Evolutionary conservation across 2,329 filamentous ascomycete species (phyloP), one percentile per base, ranked within the genome.

Genomic region (Ceratocystis ficicola): DNA sequence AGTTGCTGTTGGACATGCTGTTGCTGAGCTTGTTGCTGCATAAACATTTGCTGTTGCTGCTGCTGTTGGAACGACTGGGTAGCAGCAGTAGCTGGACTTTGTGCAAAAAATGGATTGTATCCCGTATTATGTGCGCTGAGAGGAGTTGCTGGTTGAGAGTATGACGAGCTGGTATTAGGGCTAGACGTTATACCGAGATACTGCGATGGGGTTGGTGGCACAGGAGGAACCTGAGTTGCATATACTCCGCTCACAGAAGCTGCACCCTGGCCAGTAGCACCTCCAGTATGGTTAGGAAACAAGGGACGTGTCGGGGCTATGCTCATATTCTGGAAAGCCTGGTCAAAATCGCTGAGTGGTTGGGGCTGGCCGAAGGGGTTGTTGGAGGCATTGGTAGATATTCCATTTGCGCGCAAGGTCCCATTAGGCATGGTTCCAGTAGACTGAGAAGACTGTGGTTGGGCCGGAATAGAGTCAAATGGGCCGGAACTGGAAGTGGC

Each of bases 241-340:
- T 61, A 62, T 32, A 20, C 22, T n/a, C 66, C 66, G 12, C 25
- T 41, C 48, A 67, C 63, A 12, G 32, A 46, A 57, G 62, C 70
- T 32, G 69, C 68, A 46, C 77, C 72, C 69, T 77, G 79, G 17
- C 74, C 74, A 69, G 74, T 76, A 69, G 81, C 69, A 25, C 84
- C 88, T 65, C 88, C 88, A 0, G 89, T 92, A 65, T 86, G 85
- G 71, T 91, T 85, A 6, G 89, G 87, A 73, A 92, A 91, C 36
- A 91, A 77, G 46, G 83, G 83, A 70, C 85, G 84, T 50, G 74
- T 71, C 28, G 76, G 68, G 62, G 74, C 74, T 28, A 83, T 55
- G 5, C n/a, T 36, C 17, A 41, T 41, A 15, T 63, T 63, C 41
- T 32, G 64, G 71, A 96, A 88, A 0, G 88, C 84, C 70, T 88